Base-by-base conservation (phyloP, 1,284 basidiomycete species). In the Ganoderma lingzhi region DNA sequence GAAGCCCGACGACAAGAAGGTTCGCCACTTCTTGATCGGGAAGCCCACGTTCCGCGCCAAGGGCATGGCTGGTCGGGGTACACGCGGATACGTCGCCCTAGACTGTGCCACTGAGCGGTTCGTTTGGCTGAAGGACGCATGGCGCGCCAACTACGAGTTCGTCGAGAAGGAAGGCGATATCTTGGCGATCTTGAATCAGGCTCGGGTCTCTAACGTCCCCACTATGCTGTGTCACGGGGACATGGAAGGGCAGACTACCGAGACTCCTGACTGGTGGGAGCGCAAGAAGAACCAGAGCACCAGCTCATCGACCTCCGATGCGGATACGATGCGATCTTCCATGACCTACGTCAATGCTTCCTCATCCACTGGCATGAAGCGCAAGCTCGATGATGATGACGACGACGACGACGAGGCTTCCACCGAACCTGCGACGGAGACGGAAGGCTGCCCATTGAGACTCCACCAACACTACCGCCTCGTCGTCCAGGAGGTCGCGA, bases 51-150 rank as follows among this genome's bases (percentile, higher is more conserved):
- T 65, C 53, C 3, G 12, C 19, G 59, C 64, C 17, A 41, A 32
- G 10, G 61, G 55, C 6, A 42, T 69, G 17, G 61, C 61, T 0
- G 68, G 68, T 3, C 60, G 64, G 3, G 64, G 60, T 6, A 70
- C 69, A 5, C 53, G 62, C 3, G 65, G 69, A 9, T 70, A 67
- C 12, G 58, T 70, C 62, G 69, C 65, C 23, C 12, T 37, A 30
- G 56, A 41, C 56, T 59, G 56, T 10, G 56, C 2, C 19, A 37
- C 56, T 37, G 37, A 19, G 19, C 19, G n/a, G 56, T 65, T 69
- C n/a, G 67, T 58, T 9, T 65, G 39, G 35, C 51, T 69, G 10
- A 69, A 69, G 63, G 67, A 69, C 60, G 35, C 35, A 2, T 69
- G 67, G 67, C 63, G 67, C 6, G 23, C 45, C n/a, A n/a, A 44